phyloP scores from a whole-genome alignment of 2,329 filamentous ascomycete genomes.

The Cercospora sp. region DNA sequence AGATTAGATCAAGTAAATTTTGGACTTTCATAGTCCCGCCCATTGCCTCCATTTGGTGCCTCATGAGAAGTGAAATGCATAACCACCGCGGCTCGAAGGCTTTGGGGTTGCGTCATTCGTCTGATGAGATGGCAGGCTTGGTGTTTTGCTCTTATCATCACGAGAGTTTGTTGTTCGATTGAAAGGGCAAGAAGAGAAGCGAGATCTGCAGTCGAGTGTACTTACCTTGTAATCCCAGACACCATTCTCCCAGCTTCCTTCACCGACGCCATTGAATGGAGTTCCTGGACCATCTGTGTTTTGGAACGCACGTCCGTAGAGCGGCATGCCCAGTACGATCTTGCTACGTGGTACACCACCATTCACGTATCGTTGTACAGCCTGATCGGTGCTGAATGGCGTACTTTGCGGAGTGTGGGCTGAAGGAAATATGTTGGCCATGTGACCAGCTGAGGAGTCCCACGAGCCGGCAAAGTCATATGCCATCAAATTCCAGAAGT shows the following conservation, averaged over 20 bases:
- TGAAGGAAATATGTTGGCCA: conserved; percentile 73
- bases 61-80: conserved; percentile 11
- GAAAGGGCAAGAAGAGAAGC: background rate
- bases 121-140: conserved; percentile 22
- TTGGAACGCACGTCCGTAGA: conserved; percentile 85
- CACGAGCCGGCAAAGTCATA: conserved; percentile 71
- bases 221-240: conserved; percentile 79
- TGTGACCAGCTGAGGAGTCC: conserved; percentile 71
- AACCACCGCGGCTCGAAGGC: conserved; percentile 21
- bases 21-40: conserved; percentile 19
- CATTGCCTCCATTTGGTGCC: conserved; percentile 19
- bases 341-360: conserved; percentile 65
- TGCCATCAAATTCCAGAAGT: conserved; percentile 56
- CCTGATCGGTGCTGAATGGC: conserved; percentile 73
- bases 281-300: conserved; percentile 73
- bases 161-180: conserved; percentile 36
- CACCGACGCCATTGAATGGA: conserved; percentile 69
- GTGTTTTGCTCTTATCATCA: conserved; percentile 41
- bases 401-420: conserved; percentile 62
- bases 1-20: conserved; percentile 45
- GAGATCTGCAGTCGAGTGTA: background rate
- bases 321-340: conserved; percentile 85
- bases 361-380: conserved; percentile 68
- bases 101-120: conserved; percentile 15
- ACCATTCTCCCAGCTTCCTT: conserved; percentile 80